These are phyloP conservation scores for Leptographium procerum DNA, from an alignment of 2,329 filamentous ascomycete species.

Conservation along the genomic window DNA sequence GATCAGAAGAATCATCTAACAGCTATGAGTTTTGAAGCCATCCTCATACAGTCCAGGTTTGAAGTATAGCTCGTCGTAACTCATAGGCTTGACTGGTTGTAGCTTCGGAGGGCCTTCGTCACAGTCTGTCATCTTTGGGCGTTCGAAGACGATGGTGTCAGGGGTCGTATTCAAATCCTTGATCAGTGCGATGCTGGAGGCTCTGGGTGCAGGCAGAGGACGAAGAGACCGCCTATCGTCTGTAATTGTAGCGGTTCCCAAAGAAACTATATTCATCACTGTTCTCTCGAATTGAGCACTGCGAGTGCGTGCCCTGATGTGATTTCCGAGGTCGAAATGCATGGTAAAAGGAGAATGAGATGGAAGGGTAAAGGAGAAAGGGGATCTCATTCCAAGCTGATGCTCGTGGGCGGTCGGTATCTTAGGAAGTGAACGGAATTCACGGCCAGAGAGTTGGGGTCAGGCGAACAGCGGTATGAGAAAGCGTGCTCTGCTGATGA, in stretches of 20 bases:
- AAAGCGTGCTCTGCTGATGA: background rate
- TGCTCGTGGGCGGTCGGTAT: slow-evolving; percentile 18
- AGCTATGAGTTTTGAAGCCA: background rate
- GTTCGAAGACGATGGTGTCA: background rate
- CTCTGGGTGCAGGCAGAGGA: slow-evolving; percentile 19
- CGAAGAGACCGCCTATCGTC: slow-evolving; percentile 14
- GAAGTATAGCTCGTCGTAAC: slow-evolving; percentile 35
- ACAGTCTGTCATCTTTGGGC: slow-evolving; percentile 28
- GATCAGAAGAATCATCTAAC: slow-evolving; percentile 10
- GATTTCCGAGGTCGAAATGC: slow-evolving; percentile 30
- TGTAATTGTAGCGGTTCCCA: slow-evolving; percentile 2
- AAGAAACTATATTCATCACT: slow-evolving; percentile 5
- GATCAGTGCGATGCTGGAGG: slow-evolving; percentile 22
- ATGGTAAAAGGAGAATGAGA: slow-evolving; percentile 15
- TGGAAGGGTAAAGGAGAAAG: background rate
- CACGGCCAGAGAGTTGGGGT: background rate
- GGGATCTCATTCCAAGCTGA: slow-evolving; percentile 1
- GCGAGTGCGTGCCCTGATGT: slow-evolving; percentile 32
- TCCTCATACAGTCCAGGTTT: slow-evolving; percentile 10
- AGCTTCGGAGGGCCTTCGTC: slow-evolving; percentile 37
- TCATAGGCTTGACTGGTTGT: slow-evolving; percentile 29
- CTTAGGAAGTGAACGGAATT: background rate
- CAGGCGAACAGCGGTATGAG: background rate
- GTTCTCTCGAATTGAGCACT: slow-evolving; percentile 37
- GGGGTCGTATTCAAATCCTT: slow-evolving; percentile 15